phyloP scores from a whole-genome alignment of 768 basidiomycete species.

The Goffeauzyma gilvescens region DNA sequence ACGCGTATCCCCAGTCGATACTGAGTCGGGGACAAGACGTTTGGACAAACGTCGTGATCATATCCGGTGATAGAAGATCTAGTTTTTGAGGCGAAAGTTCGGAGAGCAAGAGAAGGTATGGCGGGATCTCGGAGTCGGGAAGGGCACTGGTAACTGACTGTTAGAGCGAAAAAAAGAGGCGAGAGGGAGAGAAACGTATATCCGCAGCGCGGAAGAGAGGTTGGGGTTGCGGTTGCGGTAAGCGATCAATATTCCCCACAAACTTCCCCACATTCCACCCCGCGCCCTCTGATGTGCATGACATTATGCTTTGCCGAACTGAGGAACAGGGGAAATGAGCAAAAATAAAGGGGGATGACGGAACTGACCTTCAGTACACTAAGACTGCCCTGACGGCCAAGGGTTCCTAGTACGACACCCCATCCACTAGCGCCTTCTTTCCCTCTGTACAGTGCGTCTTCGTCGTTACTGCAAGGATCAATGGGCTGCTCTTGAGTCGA shows the following conservation, averaged over 20 bases:
- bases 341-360: not conserved
- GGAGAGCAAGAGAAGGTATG: constrained; percentile 71
- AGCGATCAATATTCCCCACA: too few relatives aligned
- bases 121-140: constrained; percentile 16
- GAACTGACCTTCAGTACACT: constrained; percentile 55
- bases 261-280: too few relatives aligned
- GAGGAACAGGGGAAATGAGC: not conserved
- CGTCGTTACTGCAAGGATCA: too few relatives aligned
- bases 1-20: constrained; percentile 98
- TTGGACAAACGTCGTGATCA: constrained; percentile 79
- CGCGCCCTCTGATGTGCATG: too few relatives aligned
- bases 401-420: constrained; percentile 84
- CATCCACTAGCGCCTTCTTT: constrained; percentile 38
- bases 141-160: constrained; percentile 8
- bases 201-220: too few relatives aligned
- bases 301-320: too few relatives aligned
- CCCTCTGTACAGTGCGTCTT: not conserved
- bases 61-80: constrained; percentile 50
- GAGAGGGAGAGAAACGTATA: not conserved
- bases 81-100: constrained; percentile 94
- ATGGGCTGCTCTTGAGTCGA: not conserved
- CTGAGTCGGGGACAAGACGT: constrained; percentile 90
- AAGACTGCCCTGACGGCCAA: constrained; percentile 84
- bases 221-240: too few relatives aligned
- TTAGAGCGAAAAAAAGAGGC: not conserved